Evolutionary conservation across 1,139 yeast genomes (phyloP).

Genomic region (Yamadazyma buinensis): DNA sequence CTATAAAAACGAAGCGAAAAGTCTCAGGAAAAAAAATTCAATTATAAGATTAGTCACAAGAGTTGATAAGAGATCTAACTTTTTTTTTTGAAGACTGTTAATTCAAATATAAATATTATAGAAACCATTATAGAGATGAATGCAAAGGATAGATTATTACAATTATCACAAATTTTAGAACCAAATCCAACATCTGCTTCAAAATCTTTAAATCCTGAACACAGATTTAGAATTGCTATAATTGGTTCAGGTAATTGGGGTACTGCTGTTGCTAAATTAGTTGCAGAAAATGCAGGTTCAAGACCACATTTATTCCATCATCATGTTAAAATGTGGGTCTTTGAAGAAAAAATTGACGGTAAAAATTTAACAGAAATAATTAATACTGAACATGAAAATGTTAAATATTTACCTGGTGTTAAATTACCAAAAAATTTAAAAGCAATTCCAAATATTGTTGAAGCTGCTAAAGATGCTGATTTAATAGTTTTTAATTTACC

Average conservation of each 20-base stretch:
- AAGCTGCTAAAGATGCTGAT: slow-evolving; percentile 41
- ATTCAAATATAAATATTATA: no score
- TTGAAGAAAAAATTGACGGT: slow-evolving; percentile 41
- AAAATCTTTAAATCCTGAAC: slow-evolving; percentile 21
- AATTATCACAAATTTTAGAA: slow-evolving; percentile 32
- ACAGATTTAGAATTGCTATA: slow-evolving; percentile 39
- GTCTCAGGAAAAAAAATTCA: no score
- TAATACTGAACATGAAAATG: slow-evolving; percentile 42
- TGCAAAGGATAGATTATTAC: slow-evolving; percentile 37
- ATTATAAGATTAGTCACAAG: no score
- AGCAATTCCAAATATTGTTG: slow-evolving; percentile 38
- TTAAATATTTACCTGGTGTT: slow-evolving; percentile 44
- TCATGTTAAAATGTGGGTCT: slow-evolving; percentile 47
- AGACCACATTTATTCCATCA: slow-evolving; percentile 38
- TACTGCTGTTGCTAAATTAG: slow-evolving; percentile 44
- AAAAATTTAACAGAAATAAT: slow-evolving; percentile 43
- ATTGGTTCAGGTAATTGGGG: slow-evolving; percentile 53
- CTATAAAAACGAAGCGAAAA: no score
- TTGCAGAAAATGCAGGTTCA: slow-evolving; percentile 41
- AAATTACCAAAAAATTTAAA: slow-evolving; percentile 40
- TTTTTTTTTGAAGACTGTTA: no score
- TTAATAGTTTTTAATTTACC: slow-evolving; percentile 46
- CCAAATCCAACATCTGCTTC: slow-evolving; percentile 19
- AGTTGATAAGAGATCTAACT: no score
- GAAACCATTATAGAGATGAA: no score